These are phyloP conservation scores for Cryptosporidium sp. DNA, from an alignment of 169 alveolate genomes.

Conservation along the genomic window DNA sequence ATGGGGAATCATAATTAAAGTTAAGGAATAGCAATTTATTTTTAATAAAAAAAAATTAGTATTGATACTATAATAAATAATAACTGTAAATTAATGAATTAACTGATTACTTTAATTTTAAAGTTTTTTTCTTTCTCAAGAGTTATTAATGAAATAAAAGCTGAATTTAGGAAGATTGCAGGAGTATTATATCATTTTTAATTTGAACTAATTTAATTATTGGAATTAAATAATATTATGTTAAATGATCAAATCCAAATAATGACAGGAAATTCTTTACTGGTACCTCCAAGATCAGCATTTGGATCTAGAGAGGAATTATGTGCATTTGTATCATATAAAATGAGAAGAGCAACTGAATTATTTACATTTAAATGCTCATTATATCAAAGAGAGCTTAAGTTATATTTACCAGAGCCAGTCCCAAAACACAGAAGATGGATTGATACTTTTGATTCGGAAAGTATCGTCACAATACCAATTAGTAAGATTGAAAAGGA, in stretches of 20 bases:
- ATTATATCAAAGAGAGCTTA: constrained; percentile 64
- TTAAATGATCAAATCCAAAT: background rate
- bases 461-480: constrained; percentile 70
- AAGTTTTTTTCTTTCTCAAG: background rate
- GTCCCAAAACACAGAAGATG: constrained; percentile 76
- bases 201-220: background rate
- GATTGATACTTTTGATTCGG: constrained; percentile 75
- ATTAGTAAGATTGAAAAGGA: constrained; percentile 65
- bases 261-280: constrained; percentile 24
- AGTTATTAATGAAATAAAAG: background rate
- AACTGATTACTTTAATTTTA: no score
- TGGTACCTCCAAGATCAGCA: constrained; percentile 73
- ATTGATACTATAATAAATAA: background rate
- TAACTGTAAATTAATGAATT: background rate
- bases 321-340: constrained; percentile 73
- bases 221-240: background rate
- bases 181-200: background rate
- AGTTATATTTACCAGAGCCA: constrained; percentile 65
- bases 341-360: constrained; percentile 74
- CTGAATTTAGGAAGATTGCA: background rate
- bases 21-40: background rate
- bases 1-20: background rate
- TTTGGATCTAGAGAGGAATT: constrained; percentile 66
- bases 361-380: constrained; percentile 70
- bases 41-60: background rate